Base-by-base conservation (phyloP, 768 basidiomycete species). In the Tulasnella sp. region DNA sequence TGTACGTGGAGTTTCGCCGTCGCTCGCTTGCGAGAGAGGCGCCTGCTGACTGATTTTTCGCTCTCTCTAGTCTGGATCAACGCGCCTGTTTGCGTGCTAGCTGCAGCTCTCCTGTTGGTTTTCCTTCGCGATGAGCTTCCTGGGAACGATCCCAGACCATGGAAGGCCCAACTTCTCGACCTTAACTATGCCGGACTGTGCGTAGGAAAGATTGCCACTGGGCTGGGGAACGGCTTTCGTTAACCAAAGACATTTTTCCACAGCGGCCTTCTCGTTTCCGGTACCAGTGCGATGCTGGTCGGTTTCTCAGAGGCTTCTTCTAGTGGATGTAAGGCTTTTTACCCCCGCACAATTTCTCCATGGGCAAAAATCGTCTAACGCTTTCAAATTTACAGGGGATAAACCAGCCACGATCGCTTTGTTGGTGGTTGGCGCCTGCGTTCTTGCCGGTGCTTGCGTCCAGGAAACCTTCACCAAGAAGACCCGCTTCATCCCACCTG, bases 151-250 rank as follows among this genome's bases (percentile, higher is more conserved):
- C 38, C 74, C 27, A 44, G 75, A 62, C 39, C 56, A 21, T 62
- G 76, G 78, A 79, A 84, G 79, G 85, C 84, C 16, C 87, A 94
- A 79, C 81, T 84, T 42, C 85, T 83, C 80, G 90, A 85, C 34
- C 94, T 95, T 83, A 94, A 96, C 84, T 95, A 94, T 83, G 83
- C 89, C 52, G 94, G 94, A 82, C 84, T 95, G 94, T 94, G 84
- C 86, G 93, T 87, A 19, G 31, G 14, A 9, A n/a, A n/a, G n/a
- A 31, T n/a, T 16, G 52, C 5, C 12, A 14, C 8, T 80, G 39
- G 24, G 48, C 24, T 14, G 44, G 27, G 39, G 34, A 38, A 4
- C n/a, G n/a, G n/a, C n/a, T n/a, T n/a, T n/a, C n/a, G n/a, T n/a
- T n/a, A n/a, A n/a, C n/a, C n/a, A n/a, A n/a, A n/a, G n/a, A n/a